Evolutionary conservation across 306 rosid genomes (phyloP).

Genomic region (Astragalus membranaceus): DNA sequence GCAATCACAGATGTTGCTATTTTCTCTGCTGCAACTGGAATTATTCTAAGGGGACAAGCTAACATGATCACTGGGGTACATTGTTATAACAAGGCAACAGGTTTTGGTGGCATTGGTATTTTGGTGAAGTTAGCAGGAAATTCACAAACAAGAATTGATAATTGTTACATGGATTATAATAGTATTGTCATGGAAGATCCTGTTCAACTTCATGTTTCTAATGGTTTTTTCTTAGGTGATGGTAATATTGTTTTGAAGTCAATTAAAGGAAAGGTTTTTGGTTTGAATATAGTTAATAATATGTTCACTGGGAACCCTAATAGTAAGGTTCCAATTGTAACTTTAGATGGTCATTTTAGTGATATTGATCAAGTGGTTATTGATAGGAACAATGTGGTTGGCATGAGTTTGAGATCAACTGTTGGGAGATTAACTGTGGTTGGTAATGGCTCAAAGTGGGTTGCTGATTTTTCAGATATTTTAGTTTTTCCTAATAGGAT

Average conservation of each 20-base stretch:
- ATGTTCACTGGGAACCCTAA: constrained; percentile 37
- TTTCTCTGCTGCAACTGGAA: constrained; percentile 35
- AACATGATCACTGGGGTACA: constrained; percentile 41
- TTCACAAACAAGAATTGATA: constrained; percentile 54
- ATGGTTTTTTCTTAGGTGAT: constrained; percentile 50
- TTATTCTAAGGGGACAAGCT: constrained; percentile 54
- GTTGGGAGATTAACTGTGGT: constrained; percentile 30
- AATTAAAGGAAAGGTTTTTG: constrained; percentile 31
- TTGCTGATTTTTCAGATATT: constrained; percentile 33
- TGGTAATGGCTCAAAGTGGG: constrained; percentile 42
- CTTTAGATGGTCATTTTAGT: constrained; percentile 35
- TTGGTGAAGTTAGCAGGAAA: constrained; percentile 35
- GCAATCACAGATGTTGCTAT: constrained; percentile 35
- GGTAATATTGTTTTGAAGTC: constrained; percentile 48
- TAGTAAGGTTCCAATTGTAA: constrained; percentile 29
- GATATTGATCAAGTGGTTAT: constrained; percentile 42
- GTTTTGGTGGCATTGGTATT: constrained; percentile 53
- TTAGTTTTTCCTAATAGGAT: constrained; percentile 44
- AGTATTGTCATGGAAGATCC: constrained; percentile 54
- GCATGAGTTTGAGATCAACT: constrained; percentile 41
- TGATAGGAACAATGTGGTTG: constrained; percentile 42
- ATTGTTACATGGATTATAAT: constrained; percentile 48
- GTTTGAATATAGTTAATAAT: constrained; percentile 44
- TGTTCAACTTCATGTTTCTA: constrained; percentile 52
- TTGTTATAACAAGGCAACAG: constrained; percentile 53